These are phyloP conservation scores for Scedosporium minutisporum DNA, from an alignment of 2,329 filamentous ascomycete genomes.

Conservation along the genomic window DNA sequence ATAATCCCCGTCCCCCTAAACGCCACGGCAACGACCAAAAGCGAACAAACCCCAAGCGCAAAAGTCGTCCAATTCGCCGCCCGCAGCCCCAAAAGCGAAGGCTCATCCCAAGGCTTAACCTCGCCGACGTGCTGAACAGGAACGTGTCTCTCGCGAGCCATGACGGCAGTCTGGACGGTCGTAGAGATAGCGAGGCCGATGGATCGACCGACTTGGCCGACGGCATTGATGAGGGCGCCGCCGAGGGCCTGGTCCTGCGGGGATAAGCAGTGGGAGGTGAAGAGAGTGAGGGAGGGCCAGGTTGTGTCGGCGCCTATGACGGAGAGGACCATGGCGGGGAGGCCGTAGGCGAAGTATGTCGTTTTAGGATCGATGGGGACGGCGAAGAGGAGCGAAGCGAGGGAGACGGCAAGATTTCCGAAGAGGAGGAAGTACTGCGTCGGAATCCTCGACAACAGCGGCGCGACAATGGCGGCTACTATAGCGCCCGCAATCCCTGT, in stretches of 20 bases:
- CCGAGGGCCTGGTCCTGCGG: slow-evolving; percentile 57
- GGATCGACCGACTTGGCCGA: slow-evolving; percentile 55
- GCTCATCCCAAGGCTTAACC: slow-evolving; percentile 30
- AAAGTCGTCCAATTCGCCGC: slow-evolving; percentile 45
- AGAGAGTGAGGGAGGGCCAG: slow-evolving; percentile 56
- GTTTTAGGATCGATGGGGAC: slow-evolving; percentile 50
- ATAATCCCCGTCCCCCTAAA: slow-evolving; percentile 45
- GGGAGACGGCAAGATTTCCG: slow-evolving; percentile 45
- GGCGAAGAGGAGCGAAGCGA: slow-evolving; percentile 52
- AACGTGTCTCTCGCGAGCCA: slow-evolving; percentile 37
- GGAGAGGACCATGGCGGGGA: slow-evolving; percentile 56
- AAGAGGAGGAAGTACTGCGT: slow-evolving; percentile 47
- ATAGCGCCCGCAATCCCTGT: slow-evolving; percentile 50
- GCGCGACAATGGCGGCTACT: slow-evolving; percentile 46
- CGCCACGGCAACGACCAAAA: slow-evolving; percentile 33
- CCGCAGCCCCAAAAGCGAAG: slow-evolving; percentile 38
- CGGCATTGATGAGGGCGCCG: slow-evolving; percentile 57
- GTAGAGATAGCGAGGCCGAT: slow-evolving; percentile 58
- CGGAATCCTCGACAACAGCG: slow-evolving; percentile 46
- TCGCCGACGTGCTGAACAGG: slow-evolving; percentile 32
- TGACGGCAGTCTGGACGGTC: slow-evolving; percentile 53
- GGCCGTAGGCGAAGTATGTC: slow-evolving; percentile 57
- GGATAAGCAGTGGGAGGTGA: slow-evolving; percentile 53
- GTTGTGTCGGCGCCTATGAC: slow-evolving; percentile 59
- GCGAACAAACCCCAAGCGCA: slow-evolving; percentile 31